Evolutionary conservation across 371 early-diverging fungal species (phyloP).

Genomic region (Actinomortierella wolfii): DNA sequence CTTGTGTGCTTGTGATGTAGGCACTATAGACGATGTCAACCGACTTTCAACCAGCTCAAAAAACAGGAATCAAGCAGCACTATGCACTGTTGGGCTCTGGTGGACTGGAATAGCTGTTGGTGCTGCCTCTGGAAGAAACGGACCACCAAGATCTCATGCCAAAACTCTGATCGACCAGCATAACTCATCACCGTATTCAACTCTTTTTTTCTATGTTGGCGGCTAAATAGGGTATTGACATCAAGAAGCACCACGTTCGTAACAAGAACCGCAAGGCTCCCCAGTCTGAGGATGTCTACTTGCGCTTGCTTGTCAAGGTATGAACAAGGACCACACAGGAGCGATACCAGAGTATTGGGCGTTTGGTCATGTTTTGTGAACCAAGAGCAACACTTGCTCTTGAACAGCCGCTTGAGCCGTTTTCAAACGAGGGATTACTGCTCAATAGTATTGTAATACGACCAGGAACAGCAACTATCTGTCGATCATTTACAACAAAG

Average conservation of each 20-base stretch:
- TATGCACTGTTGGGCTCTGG: too few species aligned
- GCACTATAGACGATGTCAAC: too few species aligned
- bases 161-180: conserved; percentile 18
- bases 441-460: neutral
- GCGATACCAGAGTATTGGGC: neutral
- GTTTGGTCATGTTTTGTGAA: neutral
- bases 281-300: conserved; percentile 92
- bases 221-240: conserved; percentile 90
- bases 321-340: conserved; percentile 8
- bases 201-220: conserved; percentile 2
- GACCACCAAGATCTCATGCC: conserved; percentile 4
- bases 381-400: neutral
- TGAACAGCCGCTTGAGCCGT: too few species aligned
- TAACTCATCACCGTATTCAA: conserved; percentile 21
- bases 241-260: conserved; percentile 95
- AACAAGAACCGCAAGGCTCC: conserved; percentile 88
- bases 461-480: conserved; percentile 6
- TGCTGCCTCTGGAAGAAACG: neutral
- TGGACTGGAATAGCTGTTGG: neutral
- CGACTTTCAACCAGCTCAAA: too few species aligned
- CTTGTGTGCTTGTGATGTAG: too few species aligned
- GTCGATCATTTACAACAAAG: neutral
- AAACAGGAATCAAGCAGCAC: too few species aligned
- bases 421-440: neutral
- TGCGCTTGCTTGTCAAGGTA: conserved; percentile 95